Conservation (phyloP, 352 stramenopile species). For the Globisporangium perplexum region DNA sequence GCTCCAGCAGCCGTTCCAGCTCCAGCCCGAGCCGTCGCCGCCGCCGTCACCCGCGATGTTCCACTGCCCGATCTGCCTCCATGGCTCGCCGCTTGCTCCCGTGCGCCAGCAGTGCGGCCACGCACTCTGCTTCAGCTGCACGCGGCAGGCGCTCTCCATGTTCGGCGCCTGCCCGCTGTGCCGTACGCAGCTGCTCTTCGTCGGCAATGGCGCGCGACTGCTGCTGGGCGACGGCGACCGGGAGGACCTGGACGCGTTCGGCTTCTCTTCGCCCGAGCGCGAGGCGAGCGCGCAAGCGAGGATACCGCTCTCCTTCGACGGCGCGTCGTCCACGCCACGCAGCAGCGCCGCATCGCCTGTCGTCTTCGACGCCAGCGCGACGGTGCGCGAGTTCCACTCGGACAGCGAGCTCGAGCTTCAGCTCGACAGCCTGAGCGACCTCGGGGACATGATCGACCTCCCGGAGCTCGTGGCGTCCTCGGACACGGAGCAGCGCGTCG, state of each 20-base stretch:
- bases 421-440: slow-evolving; percentile 44
- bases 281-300: neutral
- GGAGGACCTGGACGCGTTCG: neutral
- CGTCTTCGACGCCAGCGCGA: slow-evolving; percentile 12
- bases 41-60: slow-evolving; percentile 1
- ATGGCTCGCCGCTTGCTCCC: slow-evolving; percentile 23
- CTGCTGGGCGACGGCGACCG: neutral
- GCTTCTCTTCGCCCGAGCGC: neutral
- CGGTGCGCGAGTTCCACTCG: slow-evolving; percentile 18
- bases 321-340: neutral
- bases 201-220: slow-evolving; percentile 1
- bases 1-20: slow-evolving; percentile 1
- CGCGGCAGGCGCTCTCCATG: slow-evolving; percentile 36
- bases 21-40: neutral
- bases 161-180: slow-evolving; percentile 39
- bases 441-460: slow-evolving; percentile 52
- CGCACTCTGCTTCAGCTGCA: slow-evolving; percentile 42
- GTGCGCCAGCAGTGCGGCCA: slow-evolving; percentile 49
- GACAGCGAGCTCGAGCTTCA: slow-evolving; percentile 30
- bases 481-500: slow-evolving; percentile 16
- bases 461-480: slow-evolving; percentile 45
- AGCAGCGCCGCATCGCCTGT: slow-evolving; percentile 2
- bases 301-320: neutral
- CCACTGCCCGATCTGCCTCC: slow-evolving; percentile 45
- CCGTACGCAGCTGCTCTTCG: slow-evolving; percentile 43